Base-by-base conservation (phyloP, 140 eudicot genomes). In the Stevia rebaudiana region DNA sequence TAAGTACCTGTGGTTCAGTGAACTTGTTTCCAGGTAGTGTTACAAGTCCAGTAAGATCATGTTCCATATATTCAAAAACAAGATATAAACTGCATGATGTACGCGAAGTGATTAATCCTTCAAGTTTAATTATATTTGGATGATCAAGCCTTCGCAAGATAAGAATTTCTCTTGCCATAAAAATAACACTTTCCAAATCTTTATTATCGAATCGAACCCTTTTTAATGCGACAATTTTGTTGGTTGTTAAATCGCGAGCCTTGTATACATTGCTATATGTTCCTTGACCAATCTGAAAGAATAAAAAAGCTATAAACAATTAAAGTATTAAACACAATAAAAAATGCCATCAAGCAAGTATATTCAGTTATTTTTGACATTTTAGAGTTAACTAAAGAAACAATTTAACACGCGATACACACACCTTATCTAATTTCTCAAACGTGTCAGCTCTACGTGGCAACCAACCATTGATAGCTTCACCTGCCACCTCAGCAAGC, bases 11-110 rank as follows among this genome's bases (percentile, higher is more conserved):
- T 43, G 95, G 86, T 69, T 90, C 97, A 0, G 94, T 83, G 74
- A 90, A 84, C 79, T 82, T 90, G 60, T 74, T 65, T 23, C 88
- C 94, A 9, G 97, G 97, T 41, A 86, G 84, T 24, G 97, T 81
- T 43, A 90, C 86, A 60, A 90, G 79, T 50, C 97, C 97, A 1
- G 94, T 86, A 43, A 90, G 83, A 73, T 90, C 97, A 58, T 90
- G 97, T 72, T 90, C 97, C 97, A 90, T 90, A 49, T 90, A 90
- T 73, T 90, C 95, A 59, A 90, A 86, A 24, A 90, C 91, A 48
- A 90, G 95, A 67, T 86, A 86, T 68, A 90, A 76, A 56, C 86
- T 84, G 43, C 75, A 75, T 46, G 97, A 90, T n/a, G 81, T 68
- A 33, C 70, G 68, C 3, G 97, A 90, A 5, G 90, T 74, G 55